Percentiles rank a stretch among this genome's conserved stretches.
Conservation (phyloP, 805 yeast genomes). For the Schwanniomyces pseudopolymorphus region DNA sequence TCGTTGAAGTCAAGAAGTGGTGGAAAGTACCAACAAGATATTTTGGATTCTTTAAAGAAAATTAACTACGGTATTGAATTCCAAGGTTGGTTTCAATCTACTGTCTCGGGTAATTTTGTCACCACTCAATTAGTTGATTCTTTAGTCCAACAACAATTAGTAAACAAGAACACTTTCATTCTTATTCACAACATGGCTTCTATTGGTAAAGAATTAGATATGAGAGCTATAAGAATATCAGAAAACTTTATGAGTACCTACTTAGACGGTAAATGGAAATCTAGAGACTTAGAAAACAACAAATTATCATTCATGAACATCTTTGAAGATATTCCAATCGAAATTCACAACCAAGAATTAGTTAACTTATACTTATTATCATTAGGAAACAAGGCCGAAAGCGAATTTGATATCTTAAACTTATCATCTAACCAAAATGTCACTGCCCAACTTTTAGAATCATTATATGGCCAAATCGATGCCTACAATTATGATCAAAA, state of each 20-base stretch:
- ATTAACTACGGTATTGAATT: slow-evolving; percentile 67
- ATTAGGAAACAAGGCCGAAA: slow-evolving; percentile 12
- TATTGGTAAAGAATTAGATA: slow-evolving; percentile 60
- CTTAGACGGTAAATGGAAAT: slow-evolving; percentile 61
- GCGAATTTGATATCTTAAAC: slow-evolving; percentile 38
- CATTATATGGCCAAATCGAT: slow-evolving; percentile 66
- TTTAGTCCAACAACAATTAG: slow-evolving; percentile 62
- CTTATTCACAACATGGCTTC: slow-evolving; percentile 71
- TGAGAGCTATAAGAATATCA: slow-evolving; percentile 70
- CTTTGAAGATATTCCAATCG: slow-evolving; percentile 69
- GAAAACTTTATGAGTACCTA: slow-evolving; percentile 56
- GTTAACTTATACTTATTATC: slow-evolving; percentile 52
- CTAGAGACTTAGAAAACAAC: slow-evolving; percentile 59
- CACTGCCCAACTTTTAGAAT: slow-evolving; percentile 54
- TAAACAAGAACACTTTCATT: slow-evolving; percentile 55
- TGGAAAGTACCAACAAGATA: slow-evolving; percentile 64
- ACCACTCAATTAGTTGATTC: slow-evolving; percentile 67
- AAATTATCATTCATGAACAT: slow-evolving; percentile 64
- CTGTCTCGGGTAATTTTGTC: slow-evolving; percentile 67
- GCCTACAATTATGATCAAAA: slow-evolving; percentile 76
- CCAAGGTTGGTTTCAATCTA: slow-evolving; percentile 79
- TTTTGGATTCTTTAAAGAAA: slow-evolving; percentile 58
- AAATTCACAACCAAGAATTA: slow-evolving; percentile 66
- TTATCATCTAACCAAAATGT: slow-evolving; percentile 44
- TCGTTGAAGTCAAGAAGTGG: slow-evolving; percentile 63